Percentiles rank a stretch among this genome's conserved stretches.
These are phyloP conservation scores for Castanopsis chinensis DNA, from an alignment of 306 rosid genomes.

Conservation along the genomic window DNA sequence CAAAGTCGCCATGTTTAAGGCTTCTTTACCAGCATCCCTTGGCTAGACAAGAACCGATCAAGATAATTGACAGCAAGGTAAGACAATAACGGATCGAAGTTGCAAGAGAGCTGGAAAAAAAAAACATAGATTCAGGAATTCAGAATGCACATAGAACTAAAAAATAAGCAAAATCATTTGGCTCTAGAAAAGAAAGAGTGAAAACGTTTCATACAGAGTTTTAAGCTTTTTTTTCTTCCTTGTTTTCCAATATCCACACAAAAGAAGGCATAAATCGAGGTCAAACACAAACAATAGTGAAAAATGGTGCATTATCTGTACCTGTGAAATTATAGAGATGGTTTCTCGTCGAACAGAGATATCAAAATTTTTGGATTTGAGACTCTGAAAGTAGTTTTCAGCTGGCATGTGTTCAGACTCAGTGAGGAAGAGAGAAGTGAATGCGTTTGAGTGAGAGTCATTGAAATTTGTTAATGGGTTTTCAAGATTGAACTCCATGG, in stretches of 20 bases:
- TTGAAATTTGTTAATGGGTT: constrained; percentile 66
- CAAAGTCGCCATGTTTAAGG: not conserved
- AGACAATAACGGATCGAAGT: constrained; percentile 56
- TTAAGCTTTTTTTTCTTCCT: not conserved
- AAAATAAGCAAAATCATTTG: not conserved
- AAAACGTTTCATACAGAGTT: not conserved
- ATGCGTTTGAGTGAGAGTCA: constrained; percentile 36
- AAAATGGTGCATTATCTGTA: constrained; percentile 5
- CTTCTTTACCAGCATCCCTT: constrained; percentile 55
- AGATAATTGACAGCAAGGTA: constrained; percentile 85
- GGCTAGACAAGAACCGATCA: constrained; percentile 79
- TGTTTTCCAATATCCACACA: no score
- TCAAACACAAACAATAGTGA: not conserved
- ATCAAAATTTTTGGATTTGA: constrained; percentile 42
- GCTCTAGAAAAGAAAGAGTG: not conserved
- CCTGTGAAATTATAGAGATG: constrained; percentile 71
- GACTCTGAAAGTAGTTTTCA: constrained; percentile 46
- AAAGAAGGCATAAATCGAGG: not conserved
- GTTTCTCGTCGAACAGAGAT: constrained; percentile 54
- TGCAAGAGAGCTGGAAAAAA: constrained; percentile 49
- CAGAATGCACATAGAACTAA: not conserved
- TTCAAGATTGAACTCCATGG: constrained; percentile 92
- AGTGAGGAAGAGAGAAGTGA: constrained; percentile 58
- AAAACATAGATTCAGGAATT: not conserved
- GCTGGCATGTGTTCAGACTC: constrained; percentile 89